Base-by-base conservation (phyloP, 2,329 filamentous ascomycete genomes). In the Elsinoe ampelina region DNA sequence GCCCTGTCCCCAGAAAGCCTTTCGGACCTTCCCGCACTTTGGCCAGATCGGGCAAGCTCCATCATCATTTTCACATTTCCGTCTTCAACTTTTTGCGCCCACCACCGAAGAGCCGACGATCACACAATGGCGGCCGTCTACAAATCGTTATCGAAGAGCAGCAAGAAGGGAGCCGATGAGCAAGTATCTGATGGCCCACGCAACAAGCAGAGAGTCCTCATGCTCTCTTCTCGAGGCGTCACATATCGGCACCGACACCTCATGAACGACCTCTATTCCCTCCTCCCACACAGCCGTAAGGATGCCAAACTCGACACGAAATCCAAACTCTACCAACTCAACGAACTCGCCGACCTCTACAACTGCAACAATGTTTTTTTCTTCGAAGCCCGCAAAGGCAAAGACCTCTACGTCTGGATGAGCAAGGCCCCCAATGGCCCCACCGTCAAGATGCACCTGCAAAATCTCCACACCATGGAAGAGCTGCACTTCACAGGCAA, bases 251-350 rank as follows among this genome's bases (percentile, higher is more conserved):
- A 96, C 72, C 87, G 93, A 42, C 93, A 98, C 74, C 79, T 98
- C 42, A 80, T 98, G 61, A 88, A 91, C 67, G 93, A 98, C 68
- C 79, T 98, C 48, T 83, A 89, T 58, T 80, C 86, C 30, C 84
- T 98, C 72, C 84, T 98, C 62, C 93, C 93, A 2, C 93, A 98
- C 71, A 85, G 85, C 63, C 84, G 89, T 68, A 95, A 95, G 75
- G 93, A 98, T 70, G 89, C 87, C 65, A 98, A 98, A 74, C 88
- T 96, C 63, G 93, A 98, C 72, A 93, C 89, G 55, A 97, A 97
- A 75, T 89, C 87, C 50, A 89, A 91, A 75, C 79, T 89, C 64
- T 80, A 83, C 79, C 77, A 87, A 69, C 81, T 95, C 54, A 93
- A 93, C 73, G 88, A 91, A 66, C 75, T 82, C 41, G 77, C 78